Conservation (phyloP, 371 early-diverging fungal genomes). For the Mucor sp. region DNA sequence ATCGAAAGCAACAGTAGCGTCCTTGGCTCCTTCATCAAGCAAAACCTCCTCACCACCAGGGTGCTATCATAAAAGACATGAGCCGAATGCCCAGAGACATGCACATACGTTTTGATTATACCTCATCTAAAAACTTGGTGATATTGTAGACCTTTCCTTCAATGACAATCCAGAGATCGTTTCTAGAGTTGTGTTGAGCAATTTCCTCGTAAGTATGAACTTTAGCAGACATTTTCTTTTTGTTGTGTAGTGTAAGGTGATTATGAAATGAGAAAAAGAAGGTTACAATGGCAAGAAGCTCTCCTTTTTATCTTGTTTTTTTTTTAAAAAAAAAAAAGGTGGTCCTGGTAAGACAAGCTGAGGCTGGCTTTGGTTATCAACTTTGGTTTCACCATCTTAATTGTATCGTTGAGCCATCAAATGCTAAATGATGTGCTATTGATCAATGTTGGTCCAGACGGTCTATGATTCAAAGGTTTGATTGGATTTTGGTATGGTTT, state of each 20-base stretch:
- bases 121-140: constrained; percentile 76
- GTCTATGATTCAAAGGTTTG: no score
- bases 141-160: constrained; percentile 85
- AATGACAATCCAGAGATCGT: constrained; percentile 73
- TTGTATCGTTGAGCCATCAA: no score
- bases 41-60: constrained; percentile 86
- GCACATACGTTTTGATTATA: constrained; percentile 16
- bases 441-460: no score
- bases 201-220: constrained; percentile 61
- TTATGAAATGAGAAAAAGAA: not conserved
- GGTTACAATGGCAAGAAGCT: not conserved
- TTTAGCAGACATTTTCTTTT: constrained; percentile 21
- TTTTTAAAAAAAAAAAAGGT: not conserved
- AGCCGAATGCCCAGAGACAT: not conserved
- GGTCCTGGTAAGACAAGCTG: not conserved
- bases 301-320: not conserved
- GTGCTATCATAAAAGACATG: constrained; percentile 49
- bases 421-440: no score
- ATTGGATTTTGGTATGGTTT: no score
- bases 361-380: not conserved
- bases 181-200: constrained; percentile 55
- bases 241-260: constrained; percentile 1
- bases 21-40: constrained; percentile 78
- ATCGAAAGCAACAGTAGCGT: constrained; percentile 93
- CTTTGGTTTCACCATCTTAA: not conserved